A percentile compares a stretch with the other conserved stretches of the same genome.
Conservation (phyloP, 2,329 filamentous ascomycete species). For the Trichoderma atrobrunneum region DNA sequence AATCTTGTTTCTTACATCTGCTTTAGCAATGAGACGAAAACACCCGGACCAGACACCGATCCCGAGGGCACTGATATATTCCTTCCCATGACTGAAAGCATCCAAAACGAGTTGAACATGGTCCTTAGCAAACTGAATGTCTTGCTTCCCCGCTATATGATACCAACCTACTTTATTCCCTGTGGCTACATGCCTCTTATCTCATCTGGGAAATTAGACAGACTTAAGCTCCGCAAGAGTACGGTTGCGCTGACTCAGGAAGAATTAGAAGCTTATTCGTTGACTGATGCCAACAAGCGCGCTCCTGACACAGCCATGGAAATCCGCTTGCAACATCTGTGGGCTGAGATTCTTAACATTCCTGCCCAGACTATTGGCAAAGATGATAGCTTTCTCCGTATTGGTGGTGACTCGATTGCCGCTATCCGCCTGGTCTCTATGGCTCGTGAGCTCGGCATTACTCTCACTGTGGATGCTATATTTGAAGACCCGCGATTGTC, state of each 20-base stretch:
- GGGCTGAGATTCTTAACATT: slow-evolving; percentile 14
- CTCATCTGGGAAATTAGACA: slow-evolving; percentile 15
- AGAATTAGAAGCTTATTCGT: slow-evolving; percentile 10
- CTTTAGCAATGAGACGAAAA: background rate
- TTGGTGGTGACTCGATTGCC: slow-evolving; percentile 21
- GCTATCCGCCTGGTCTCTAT: slow-evolving; percentile 15
- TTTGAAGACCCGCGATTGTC: slow-evolving; percentile 5
- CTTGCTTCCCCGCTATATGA: slow-evolving; percentile 15
- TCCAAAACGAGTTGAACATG: background rate
- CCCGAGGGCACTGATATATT: background rate
- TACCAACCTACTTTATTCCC: slow-evolving; percentile 14
- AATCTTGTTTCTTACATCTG: slow-evolving; percentile 15
- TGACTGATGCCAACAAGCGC: slow-evolving; percentile 2
- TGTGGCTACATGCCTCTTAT: slow-evolving; percentile 17
- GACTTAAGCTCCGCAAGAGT: background rate
- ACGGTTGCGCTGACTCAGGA: background rate
- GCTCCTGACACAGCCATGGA: slow-evolving; percentile 16
- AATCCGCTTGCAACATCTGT: slow-evolving; percentile 9
- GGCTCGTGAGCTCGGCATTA: slow-evolving; percentile 7
- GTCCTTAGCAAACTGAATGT: background rate
- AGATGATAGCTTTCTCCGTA: slow-evolving; percentile 18
- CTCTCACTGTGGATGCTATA: background rate
- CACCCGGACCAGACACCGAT: background rate
- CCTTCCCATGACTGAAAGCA: background rate
- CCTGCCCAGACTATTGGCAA: slow-evolving; percentile 11